Conservation (phyloP, 2,329 filamentous ascomycete genomes). For the Diaporthe sp. region DNA sequence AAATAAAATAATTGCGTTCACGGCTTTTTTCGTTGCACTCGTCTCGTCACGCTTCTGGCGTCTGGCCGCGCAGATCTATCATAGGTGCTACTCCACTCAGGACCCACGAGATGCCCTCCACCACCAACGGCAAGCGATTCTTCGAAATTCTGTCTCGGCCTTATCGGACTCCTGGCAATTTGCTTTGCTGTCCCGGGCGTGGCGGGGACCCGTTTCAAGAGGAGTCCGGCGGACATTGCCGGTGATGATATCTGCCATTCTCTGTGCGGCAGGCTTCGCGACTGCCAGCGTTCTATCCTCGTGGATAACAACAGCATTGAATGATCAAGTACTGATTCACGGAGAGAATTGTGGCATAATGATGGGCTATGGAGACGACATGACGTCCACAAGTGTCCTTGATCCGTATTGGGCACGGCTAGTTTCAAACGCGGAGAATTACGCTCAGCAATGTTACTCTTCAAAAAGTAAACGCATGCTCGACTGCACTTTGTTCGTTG, state of each 20-base stretch:
- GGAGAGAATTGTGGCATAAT: too few species aligned
- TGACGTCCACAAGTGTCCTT: rapidly evolving
- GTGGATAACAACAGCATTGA: not conserved
- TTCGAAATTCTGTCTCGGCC: not conserved
- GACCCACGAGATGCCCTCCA: slow-evolving; percentile 45
- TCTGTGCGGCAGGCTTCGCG: not conserved
- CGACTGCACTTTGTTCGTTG: slow-evolving; percentile 22
- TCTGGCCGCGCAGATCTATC: slow-evolving; percentile 43
- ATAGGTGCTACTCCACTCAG: slow-evolving; percentile 42
- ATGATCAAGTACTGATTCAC: not conserved
- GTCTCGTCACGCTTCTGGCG: slow-evolving; percentile 45
- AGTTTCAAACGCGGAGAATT: slow-evolving; percentile 24
- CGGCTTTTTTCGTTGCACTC: slow-evolving; percentile 50
- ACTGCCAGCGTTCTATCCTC: not conserved
- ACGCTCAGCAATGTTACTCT: slow-evolving; percentile 44
- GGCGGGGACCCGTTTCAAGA: not conserved
- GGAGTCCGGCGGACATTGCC: not conserved
- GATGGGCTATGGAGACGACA: not conserved
- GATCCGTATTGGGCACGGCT: not conserved
- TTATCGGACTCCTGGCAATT: not conserved
- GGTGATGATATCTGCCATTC: not conserved
- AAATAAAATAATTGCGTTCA: slow-evolving; percentile 51
- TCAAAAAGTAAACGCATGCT: not conserved
- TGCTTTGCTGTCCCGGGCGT: not conserved
- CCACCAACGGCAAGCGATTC: slow-evolving; percentile 46